phyloP scores from a whole-genome alignment of 2,329 filamentous ascomycete genomes.

The Xylaria sp. region DNA sequence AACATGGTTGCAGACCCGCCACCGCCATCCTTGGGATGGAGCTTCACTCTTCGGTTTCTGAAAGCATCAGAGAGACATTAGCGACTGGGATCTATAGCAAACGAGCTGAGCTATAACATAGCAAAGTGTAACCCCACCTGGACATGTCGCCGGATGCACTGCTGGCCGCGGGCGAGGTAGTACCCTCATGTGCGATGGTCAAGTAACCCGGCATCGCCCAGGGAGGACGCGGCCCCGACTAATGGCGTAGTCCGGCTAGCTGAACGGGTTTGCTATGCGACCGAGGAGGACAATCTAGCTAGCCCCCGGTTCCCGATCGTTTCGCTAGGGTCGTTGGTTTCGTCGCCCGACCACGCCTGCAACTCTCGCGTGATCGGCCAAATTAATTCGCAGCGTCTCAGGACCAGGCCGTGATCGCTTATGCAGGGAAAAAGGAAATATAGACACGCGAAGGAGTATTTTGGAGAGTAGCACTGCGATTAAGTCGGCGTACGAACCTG shows the following conservation, averaged over 20 bases:
- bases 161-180: slow-evolving; percentile 35
- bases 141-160: slow-evolving; percentile 42
- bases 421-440: not conserved
- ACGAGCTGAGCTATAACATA: not conserved
- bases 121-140: slow-evolving; percentile 34
- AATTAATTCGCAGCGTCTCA: not conserved
- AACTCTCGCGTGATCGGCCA: slow-evolving; percentile 1
- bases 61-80: not conserved
- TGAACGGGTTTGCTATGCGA: not conserved
- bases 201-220: slow-evolving; percentile 51
- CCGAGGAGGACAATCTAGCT: not conserved
- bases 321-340: not conserved
- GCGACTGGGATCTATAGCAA: not conserved
- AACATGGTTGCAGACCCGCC: slow-evolving; percentile 76
- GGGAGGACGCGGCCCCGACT: slow-evolving; percentile 11
- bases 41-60: slow-evolving; percentile 52
- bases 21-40: slow-evolving; percentile 63
- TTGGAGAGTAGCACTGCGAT: not conserved
- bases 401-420: not conserved
- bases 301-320: not conserved
- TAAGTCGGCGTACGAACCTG: not conserved
- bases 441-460: not conserved
- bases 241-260: slow-evolving; percentile 3
- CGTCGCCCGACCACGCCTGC: not conserved
- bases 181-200: slow-evolving; percentile 45